Percentiles rank a stretch among this genome's conserved stretches.
Evolutionary conservation across 495 filamentous ascomycete genomes (phyloP).

Genomic region (Glonium stellatum): DNA sequence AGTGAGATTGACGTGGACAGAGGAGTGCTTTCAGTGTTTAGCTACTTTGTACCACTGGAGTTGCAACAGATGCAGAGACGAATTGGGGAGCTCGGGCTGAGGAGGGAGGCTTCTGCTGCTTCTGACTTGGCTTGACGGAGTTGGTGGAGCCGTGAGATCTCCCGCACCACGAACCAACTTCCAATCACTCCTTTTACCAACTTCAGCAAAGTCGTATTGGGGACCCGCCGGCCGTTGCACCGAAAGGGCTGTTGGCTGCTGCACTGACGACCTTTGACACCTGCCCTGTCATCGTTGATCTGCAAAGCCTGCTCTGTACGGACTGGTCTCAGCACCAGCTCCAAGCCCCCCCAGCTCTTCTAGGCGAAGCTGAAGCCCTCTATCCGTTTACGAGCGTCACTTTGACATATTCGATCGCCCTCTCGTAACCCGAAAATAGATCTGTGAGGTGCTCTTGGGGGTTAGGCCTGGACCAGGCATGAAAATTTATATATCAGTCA

Average conservation of each 20-base stretch:
- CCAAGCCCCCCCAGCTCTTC: background rate
- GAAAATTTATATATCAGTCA: background rate
- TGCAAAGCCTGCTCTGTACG: background rate
- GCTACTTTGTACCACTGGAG: no score
- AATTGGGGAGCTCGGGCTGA: no score
- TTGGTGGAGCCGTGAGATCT: background rate
- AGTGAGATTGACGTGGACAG: no score
- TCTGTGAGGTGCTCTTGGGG: no score
- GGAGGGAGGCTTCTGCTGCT: no score
- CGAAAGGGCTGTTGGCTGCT: background rate
- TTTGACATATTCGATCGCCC: no score
- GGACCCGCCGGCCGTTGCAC: background rate
- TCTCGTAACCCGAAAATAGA: no score
- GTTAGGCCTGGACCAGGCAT: background rate
- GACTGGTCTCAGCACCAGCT: background rate
- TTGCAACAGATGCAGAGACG: no score
- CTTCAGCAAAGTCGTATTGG: background rate
- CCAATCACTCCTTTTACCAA: background rate
- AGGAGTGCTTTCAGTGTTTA: no score
- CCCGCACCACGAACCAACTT: background rate
- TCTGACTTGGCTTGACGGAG: background rate
- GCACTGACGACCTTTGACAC: background rate
- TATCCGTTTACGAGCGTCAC: no score
- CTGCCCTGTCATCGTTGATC: background rate
- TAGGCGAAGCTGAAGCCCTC: background rate